Evolutionary conservation across 495 filamentous ascomycete genomes (phyloP), one percentile per base, ranked within the genome.

Genomic region (Usnea hakonensis): DNA sequence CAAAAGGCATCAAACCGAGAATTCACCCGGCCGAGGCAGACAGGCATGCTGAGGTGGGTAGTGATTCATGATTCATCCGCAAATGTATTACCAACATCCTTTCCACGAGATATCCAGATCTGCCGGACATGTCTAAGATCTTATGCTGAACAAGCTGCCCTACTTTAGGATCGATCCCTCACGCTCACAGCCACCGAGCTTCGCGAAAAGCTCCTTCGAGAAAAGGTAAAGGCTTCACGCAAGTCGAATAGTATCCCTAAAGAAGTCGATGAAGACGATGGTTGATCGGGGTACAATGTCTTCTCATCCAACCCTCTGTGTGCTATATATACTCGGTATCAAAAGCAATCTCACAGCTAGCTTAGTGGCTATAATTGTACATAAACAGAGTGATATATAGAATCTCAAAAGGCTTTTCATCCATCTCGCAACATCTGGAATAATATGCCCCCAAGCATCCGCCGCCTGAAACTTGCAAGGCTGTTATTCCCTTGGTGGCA

Each of bases 121-220:
- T 30, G 41, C 26, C 36, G 37, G 32, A 36, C 56, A 44, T n/a
- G 59, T 16, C 52, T 44, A 40, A 13, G 32, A 26, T 44, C 7
- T 16, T n/a, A 28, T 53, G 32, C 59, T 69, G 23, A 64, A 23
- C 53, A 33, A n/a, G 9, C 19, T 30, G 50, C 35, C 17, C 35
- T 33, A 30, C 53, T 38, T 55, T 33, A 70, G 58, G 64, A 67
- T 68, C 65, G 46, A n/a, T 58, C 55, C 0, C 21, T 58, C 43
- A 69, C 67, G 43, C 69, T 76, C 35, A 73, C 72, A 33, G 78
- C 80, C 44, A 86, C 77, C 64, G 79, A 84, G 69, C 76, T 87
- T 53, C 81, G 83, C 54, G 86, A 90, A 73, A 83, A 75, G 69
- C 75, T 88, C 59, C 79, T 88, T 16, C 83, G 82, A 68, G 86